phyloP scores from a whole-genome alignment of 2,329 filamentous ascomycete species.

The Albophoma yamanashiensis region DNA sequence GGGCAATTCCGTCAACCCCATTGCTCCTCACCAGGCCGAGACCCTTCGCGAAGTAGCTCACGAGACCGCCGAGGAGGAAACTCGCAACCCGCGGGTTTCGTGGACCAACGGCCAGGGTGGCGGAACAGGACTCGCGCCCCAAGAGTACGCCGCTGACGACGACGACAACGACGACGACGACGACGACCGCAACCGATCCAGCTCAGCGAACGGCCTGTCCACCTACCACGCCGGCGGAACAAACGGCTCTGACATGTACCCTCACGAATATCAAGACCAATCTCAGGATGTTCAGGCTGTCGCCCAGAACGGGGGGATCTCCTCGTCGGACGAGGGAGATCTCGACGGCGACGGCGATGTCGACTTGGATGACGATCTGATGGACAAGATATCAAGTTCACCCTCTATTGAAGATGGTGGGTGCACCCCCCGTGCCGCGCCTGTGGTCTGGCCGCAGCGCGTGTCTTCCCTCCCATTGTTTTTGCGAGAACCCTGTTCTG shows the following conservation, averaged over 20 bases:
- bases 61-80: slow-evolving; percentile 64
- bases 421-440: slow-evolving; percentile 41
- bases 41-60: slow-evolving; percentile 71
- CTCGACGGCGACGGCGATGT: slow-evolving; percentile 56
- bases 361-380: slow-evolving; percentile 80
- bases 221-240: slow-evolving; percentile 7
- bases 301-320: slow-evolving; percentile 49
- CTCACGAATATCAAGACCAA: slow-evolving; percentile 5
- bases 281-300: slow-evolving; percentile 41
- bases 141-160: slow-evolving; percentile 36
- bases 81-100: slow-evolving; percentile 51
- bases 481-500: slow-evolving; percentile 19
- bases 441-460: slow-evolving; percentile 30
- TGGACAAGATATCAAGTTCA: slow-evolving; percentile 98
- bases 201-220: background rate
- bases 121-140: slow-evolving; percentile 22
- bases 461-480: slow-evolving; percentile 29
- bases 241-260: slow-evolving; percentile 20
- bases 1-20: slow-evolving; percentile 29
- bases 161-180: slow-evolving; percentile 26
- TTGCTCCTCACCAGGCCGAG: slow-evolving; percentile 76
- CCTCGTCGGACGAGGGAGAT: slow-evolving; percentile 49
- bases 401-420: slow-evolving; percentile 98
- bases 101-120: slow-evolving; percentile 32
- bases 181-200: slow-evolving; percentile 18